phyloP scores from a whole-genome alignment of 495 filamentous ascomycete genomes.

The Aspergillus cavernicola region DNA sequence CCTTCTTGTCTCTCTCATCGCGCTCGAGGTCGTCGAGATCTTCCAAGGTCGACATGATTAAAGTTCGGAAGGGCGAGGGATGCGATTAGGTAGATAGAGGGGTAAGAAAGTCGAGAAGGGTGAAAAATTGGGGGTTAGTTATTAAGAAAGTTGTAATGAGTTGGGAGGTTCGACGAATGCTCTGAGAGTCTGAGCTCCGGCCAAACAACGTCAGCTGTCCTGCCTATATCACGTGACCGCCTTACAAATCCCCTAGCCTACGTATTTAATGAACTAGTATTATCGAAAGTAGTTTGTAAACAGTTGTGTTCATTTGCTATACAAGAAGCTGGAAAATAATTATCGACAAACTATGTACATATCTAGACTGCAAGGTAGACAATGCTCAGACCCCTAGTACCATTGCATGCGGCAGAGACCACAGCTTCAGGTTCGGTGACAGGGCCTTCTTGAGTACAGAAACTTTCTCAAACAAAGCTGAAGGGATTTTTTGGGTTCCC shows the following conservation, averaged over 20 bases:
- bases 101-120: slow-evolving; percentile 3
- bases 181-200: slow-evolving; percentile 38
- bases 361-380: neutral
- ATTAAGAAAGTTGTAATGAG: slow-evolving; percentile 12
- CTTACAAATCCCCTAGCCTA: slow-evolving; percentile 20
- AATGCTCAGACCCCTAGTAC: neutral
- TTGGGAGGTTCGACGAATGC: slow-evolving; percentile 31
- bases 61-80: neutral
- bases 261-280: too few species aligned
- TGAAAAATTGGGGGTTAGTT: slow-evolving; percentile 4
- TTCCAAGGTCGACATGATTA: slow-evolving; percentile 78
- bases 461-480: neutral
- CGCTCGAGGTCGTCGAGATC: slow-evolving; percentile 77
- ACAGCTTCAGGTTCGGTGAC: neutral
- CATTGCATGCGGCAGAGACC: neutral
- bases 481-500: neutral
- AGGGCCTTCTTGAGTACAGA: neutral
- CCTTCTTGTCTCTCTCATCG: slow-evolving; percentile 72
- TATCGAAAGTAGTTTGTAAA: too few species aligned
- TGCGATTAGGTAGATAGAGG: neutral
- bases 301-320: too few species aligned
- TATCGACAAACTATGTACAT: neutral
- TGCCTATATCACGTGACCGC: slow-evolving; percentile 35
- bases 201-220: slow-evolving; percentile 42
- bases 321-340: neutral